Evolutionary conservation across 352 stramenopile species (phyloP).

Genomic region (Phytophthora capsici): DNA sequence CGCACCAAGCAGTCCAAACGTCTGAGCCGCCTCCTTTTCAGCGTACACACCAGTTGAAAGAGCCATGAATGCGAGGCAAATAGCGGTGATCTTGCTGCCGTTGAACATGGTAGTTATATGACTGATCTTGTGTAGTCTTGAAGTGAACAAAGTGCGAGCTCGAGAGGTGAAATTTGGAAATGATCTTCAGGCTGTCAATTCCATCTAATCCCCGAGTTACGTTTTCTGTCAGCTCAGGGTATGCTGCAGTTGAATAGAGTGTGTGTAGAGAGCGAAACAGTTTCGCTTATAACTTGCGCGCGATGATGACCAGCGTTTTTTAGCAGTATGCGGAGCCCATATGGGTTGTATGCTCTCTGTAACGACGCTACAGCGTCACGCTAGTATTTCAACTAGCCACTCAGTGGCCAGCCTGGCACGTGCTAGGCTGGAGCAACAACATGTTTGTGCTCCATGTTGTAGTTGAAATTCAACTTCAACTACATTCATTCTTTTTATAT

Average conservation of each 20-base stretch:
- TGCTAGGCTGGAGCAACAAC: no score
- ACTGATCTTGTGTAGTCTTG: background rate
- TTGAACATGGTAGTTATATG: constrained; percentile 21
- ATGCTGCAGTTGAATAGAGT: background rate
- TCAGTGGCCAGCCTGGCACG: no score
- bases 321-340: background rate
- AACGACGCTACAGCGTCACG: no score
- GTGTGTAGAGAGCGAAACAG: background rate
- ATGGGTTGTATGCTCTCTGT: no score
- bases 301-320: background rate
- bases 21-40: constrained; percentile 19
- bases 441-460: no score
- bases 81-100: constrained; percentile 15
- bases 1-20: constrained; percentile 16
- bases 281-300: background rate
- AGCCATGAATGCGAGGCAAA: constrained; percentile 18
- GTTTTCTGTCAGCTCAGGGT: background rate
- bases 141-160: constrained; percentile 2
- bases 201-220: no score
- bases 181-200: background rate
- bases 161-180: constrained; percentile 13
- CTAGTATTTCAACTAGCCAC: no score
- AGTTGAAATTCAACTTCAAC: no score
- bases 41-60: constrained; percentile 2
- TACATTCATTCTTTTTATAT: no score